A percentile compares a stretch with the other conserved stretches of the same genome.
Conservation (phyloP, 805 yeast genomes). For the Cyberlindnera petersonii region DNA sequence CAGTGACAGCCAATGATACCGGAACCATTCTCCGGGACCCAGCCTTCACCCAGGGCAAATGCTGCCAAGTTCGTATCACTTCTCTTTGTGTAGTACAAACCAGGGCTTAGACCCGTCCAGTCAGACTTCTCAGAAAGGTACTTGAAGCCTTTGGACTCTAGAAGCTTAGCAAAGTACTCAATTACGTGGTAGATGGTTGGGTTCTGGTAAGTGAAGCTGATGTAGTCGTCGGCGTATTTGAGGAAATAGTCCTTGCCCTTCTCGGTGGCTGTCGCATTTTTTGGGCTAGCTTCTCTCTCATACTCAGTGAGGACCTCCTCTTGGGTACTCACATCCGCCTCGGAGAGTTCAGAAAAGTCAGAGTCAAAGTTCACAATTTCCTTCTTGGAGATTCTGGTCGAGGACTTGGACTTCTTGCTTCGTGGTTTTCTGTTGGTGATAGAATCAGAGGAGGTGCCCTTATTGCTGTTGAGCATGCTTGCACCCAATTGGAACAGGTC, state of each 20-base stretch:
- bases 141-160: constrained; percentile 58
- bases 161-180: constrained; percentile 41
- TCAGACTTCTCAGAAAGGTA: constrained; percentile 58
- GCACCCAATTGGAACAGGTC: constrained; percentile 25
- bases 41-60: constrained; percentile 61
- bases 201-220: constrained; percentile 64
- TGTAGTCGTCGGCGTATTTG: constrained; percentile 45
- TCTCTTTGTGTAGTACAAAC: constrained; percentile 64
- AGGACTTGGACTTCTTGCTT: background rate
- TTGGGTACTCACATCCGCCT: constrained; percentile 21
- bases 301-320: constrained; percentile 21
- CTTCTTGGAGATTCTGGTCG: constrained; percentile 3
- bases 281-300: background rate
- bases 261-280: background rate
- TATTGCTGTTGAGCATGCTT: constrained; percentile 17
- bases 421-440: constrained; percentile 4
- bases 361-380: constrained; percentile 22
- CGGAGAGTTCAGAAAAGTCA: constrained; percentile 12
- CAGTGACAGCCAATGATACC: constrained; percentile 74
- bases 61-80: constrained; percentile 68
- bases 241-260: constrained; percentile 26
- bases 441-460: constrained; percentile 3
- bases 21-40: constrained; percentile 61
- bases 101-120: constrained; percentile 37
- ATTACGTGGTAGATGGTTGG: constrained; percentile 80